These are phyloP conservation scores for Trichoderma gamsii DNA, from an alignment of 495 filamentous ascomycete genomes.

Conservation along the genomic window DNA sequence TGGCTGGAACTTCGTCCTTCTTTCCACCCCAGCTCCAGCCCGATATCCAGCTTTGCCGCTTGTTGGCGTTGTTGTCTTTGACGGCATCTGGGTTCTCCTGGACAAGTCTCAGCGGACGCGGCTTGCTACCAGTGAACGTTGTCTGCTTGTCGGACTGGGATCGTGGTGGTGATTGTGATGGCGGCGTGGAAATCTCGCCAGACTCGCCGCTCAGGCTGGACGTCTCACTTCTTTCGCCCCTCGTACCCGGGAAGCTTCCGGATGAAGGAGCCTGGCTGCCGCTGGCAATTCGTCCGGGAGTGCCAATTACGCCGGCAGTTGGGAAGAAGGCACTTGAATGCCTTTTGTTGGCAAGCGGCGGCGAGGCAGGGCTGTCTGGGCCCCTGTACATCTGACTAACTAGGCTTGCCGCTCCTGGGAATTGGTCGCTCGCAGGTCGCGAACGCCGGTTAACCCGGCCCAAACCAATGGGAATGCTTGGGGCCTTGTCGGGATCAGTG, in stretches of 20 bases:
- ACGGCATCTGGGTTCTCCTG: slow-evolving; percentile 48
- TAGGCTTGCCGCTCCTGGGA: slow-evolving; percentile 59
- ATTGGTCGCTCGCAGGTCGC: slow-evolving; percentile 66
- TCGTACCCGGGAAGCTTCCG: slow-evolving; percentile 51
- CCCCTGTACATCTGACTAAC: slow-evolving; percentile 82
- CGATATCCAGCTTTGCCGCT: slow-evolving; percentile 49
- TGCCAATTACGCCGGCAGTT: slow-evolving; percentile 22
- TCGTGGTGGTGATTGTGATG: slow-evolving; percentile 49
- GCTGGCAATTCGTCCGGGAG: slow-evolving; percentile 25
- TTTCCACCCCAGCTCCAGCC: slow-evolving; percentile 44
- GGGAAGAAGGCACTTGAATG: slow-evolving; percentile 40
- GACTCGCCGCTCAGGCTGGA: slow-evolving; percentile 54
- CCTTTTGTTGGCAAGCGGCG: slow-evolving; percentile 42
- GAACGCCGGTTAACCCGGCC: slow-evolving; percentile 54
- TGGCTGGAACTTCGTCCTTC: slow-evolving; percentile 30
- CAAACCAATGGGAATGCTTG: slow-evolving; percentile 66
- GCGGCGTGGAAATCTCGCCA: slow-evolving; percentile 50
- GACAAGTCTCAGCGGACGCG: slow-evolving; percentile 81
- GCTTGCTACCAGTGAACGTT: slow-evolving; percentile 62
- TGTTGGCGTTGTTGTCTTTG: slow-evolving; percentile 33
- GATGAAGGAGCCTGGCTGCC: slow-evolving; percentile 39
- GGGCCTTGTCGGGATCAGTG: slow-evolving; percentile 71
- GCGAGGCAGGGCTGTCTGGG: slow-evolving; percentile 50
- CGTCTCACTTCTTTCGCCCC: slow-evolving; percentile 54
- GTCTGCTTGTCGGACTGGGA: slow-evolving; percentile 54